A percentile compares a stretch with the other conserved stretches of the same genome.
phyloP scores from a whole-genome alignment of 208 protist species.

The Trypanosoma lewisi region DNA sequence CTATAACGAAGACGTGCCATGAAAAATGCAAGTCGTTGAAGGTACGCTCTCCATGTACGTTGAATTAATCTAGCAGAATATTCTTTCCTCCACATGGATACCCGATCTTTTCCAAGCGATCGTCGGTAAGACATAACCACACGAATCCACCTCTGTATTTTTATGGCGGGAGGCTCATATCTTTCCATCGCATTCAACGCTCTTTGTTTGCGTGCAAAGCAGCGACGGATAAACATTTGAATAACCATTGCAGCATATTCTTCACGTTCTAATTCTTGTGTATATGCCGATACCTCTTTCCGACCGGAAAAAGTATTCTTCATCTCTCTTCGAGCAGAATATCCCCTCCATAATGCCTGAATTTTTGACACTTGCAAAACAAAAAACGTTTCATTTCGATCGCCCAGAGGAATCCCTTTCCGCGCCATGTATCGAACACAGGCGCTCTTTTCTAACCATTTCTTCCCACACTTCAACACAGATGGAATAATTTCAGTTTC shows the following conservation, averaged over 20 bases:
- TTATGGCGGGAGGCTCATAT: slow-evolving; percentile 25
- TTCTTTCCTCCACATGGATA: slow-evolving; percentile 26
- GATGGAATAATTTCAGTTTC: slow-evolving; percentile 10
- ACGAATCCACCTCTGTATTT: slow-evolving; percentile 63
- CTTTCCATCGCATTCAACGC: slow-evolving; percentile 10
- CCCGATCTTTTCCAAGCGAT: slow-evolving; percentile 43
- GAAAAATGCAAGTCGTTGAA: slow-evolving; percentile 34
- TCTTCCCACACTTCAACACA: slow-evolving; percentile 35
- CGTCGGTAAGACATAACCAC: slow-evolving; percentile 27
- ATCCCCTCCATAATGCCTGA: slow-evolving; percentile 43
- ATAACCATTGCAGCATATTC: slow-evolving; percentile 72
- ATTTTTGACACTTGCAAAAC: slow-evolving; percentile 20
- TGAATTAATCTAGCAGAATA: slow-evolving; percentile 57
- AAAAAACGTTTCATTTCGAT: slow-evolving; percentile 27
- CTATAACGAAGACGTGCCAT: slow-evolving; percentile 35
- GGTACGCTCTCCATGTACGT: slow-evolving; percentile 60
- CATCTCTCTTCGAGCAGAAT: slow-evolving; percentile 1
- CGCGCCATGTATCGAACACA: slow-evolving; percentile 45
- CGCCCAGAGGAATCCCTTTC: slow-evolving; percentile 7
- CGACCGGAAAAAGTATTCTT: not conserved
- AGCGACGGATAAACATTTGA: slow-evolving; percentile 42
- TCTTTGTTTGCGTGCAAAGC: slow-evolving; percentile 24
- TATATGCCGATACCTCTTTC: not conserved
- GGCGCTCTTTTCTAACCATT: slow-evolving; percentile 48
- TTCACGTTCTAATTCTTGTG: slow-evolving; percentile 11